Conservation (phyloP, 371 early-diverging fungal genomes). For the Haplosporangium sp. region DNA sequence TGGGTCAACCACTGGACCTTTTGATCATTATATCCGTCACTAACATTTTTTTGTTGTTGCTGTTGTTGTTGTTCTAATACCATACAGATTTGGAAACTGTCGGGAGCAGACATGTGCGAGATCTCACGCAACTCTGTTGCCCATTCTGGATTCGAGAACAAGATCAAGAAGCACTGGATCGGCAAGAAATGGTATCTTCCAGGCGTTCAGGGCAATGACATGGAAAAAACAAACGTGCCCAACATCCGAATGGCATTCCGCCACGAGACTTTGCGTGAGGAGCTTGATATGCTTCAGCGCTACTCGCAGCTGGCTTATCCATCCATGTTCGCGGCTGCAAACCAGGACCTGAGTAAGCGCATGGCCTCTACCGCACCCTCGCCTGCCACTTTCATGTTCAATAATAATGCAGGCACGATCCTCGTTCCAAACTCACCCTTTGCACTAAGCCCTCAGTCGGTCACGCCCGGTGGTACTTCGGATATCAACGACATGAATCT, state of each 20-base stretch:
- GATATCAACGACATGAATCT: constrained; percentile 24
- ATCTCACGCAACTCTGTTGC: constrained; percentile 94
- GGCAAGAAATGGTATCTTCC: constrained; percentile 83
- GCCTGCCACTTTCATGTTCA: constrained; percentile 29
- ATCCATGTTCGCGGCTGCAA: constrained; percentile 40
- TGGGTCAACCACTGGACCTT: background rate
- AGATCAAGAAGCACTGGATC: constrained; percentile 94
- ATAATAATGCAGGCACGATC: background rate
- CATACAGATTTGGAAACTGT: constrained; percentile 94
- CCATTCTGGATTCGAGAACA: constrained; percentile 94
- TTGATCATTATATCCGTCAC: background rate
- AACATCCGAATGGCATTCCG: constrained; percentile 83
- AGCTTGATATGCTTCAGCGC: constrained; percentile 68
- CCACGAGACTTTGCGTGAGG: constrained; percentile 89
- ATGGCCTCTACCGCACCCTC: constrained; percentile 49
- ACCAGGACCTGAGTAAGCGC: constrained; percentile 41
- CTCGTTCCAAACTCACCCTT: constrained; percentile 39
- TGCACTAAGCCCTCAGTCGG: constrained; percentile 28
- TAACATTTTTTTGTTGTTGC: background rate
- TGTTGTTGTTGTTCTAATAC: background rate
- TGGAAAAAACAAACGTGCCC: constrained; percentile 97
- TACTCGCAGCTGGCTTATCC: constrained; percentile 54
- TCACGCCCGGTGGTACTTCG: background rate
- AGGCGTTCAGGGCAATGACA: constrained; percentile 89
- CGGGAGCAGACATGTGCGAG: constrained; percentile 97